phyloP scores from a whole-genome alignment of 2,329 filamentous ascomycete species.

The Neofusicoccum parvum region DNA sequence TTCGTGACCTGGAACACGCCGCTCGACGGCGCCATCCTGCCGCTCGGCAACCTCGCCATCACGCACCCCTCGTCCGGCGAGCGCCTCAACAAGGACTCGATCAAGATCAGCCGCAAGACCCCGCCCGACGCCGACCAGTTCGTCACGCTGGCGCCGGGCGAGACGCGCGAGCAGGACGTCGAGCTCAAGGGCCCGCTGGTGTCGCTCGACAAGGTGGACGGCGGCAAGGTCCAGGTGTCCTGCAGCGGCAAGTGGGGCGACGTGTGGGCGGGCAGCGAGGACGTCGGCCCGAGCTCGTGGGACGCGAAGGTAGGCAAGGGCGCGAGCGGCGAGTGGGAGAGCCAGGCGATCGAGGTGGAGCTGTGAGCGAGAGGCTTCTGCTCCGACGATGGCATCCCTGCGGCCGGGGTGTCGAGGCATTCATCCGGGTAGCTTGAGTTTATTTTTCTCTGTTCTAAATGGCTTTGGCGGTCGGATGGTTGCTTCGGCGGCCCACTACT shows the following conservation, averaged over 20 bases:
- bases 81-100: conserved; percentile 30
- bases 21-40: conserved; percentile 40
- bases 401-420: too few species aligned
- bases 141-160: conserved; percentile 38
- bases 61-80: conserved; percentile 31
- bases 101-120: conserved; percentile 36
- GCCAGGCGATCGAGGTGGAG: conserved; percentile 4
- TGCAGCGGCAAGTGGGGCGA: conserved; percentile 26
- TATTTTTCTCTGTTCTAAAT: too few species aligned
- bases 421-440: too few species aligned
- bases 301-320: neutral
- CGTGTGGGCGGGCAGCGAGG: conserved; percentile 24
- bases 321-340: neutral
- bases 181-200: conserved; percentile 42
- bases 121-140: conserved; percentile 41
- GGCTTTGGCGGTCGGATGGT: too few species aligned
- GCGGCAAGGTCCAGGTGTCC: conserved; percentile 40
- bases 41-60: conserved; percentile 42
- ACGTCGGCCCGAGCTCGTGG: conserved; percentile 32
- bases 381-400: neutral
- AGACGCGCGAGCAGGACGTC: conserved; percentile 37
- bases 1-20: conserved; percentile 46
- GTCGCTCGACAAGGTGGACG: conserved; percentile 39
- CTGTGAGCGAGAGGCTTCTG: neutral
- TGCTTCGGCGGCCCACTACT: too few species aligned